Evolutionary conservation across 768 basidiomycete genomes (phyloP), one percentile per base, ranked within the genome.

Genomic region (Amanita pseudoporphyria): DNA sequence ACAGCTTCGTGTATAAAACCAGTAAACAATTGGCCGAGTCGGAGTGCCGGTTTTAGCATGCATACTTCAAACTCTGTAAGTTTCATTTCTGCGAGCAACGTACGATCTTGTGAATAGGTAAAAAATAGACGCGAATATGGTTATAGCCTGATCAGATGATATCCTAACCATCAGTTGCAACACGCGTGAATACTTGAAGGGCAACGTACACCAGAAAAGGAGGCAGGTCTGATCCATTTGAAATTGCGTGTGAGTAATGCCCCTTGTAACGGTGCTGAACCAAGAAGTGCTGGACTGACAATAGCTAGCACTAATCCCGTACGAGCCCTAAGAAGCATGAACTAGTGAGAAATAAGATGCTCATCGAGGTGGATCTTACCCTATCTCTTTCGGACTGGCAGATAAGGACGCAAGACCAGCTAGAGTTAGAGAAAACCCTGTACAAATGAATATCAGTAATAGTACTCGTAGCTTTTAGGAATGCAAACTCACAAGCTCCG

Each of bases 401-500:
- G 69, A 62, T 1, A 69, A 59, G 0, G 65, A 61, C 6, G 63
- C 60, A 1, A 65, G 56, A 13, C 56, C 58, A 1, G 64, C 57
- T n/a, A 68, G 47, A 9, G 61, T 51, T n/a, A 70, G 49, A 0
- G 69, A 67, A 24, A 70, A 57, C 59, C 65, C 70, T 71, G 21
- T 26, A 1, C 21, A 10, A 42, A 13, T 40, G 7, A 40, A 13
- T 42, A 18, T 16, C 37, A 28, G 9, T 41, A 30, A 16, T 12
- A 28, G 21, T 6, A 26, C 19, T 19, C 24, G 32, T 12, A 28
- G 37, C 10, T 13, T 6, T 30, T 44, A 21, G 35, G 22, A 22
- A 10, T 24, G 21, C n/a, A 13, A 28, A 56, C 68, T 52, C 52
- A 73, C 71, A 73, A 37, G 71, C 71, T n/a, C 73, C 72, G 6